A percentile compares a stretch with the other conserved stretches of the same genome.
phyloP scores from a whole-genome alignment of 768 basidiomycete genomes.

The Kwoniella newhampshirensis region DNA sequence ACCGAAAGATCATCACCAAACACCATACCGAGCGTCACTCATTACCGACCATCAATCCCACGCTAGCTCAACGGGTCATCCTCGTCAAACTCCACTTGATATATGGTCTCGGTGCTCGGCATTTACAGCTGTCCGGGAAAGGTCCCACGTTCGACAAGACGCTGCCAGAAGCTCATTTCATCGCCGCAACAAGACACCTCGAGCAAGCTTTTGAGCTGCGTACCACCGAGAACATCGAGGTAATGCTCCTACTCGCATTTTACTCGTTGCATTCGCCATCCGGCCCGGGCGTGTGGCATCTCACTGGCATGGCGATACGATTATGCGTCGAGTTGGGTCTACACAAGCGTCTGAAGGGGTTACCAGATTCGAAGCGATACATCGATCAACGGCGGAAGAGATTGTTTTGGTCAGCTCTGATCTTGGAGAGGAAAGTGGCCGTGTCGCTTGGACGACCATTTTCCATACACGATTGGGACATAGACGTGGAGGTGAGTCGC shows the following conservation, averaged over 20 bases:
- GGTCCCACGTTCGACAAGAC: background rate
- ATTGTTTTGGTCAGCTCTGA: slow-evolving; percentile 29
- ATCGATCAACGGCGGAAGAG: slow-evolving; percentile 21
- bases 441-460: slow-evolving; percentile 25
- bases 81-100: slow-evolving; percentile 6
- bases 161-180: slow-evolving; percentile 9
- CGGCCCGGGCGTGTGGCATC: slow-evolving; percentile 4
- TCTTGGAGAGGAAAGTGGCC: slow-evolving; percentile 25
- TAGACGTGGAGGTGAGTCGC: slow-evolving; percentile 25
- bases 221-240: slow-evolving; percentile 5
- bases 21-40: slow-evolving; percentile 1
- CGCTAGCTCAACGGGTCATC: background rate
- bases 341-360: background rate
- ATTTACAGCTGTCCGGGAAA: slow-evolving; percentile 2
- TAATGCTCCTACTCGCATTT: slow-evolving; percentile 4
- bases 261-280: slow-evolving; percentile 7
- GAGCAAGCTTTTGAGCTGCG: slow-evolving; percentile 5
- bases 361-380: background rate
- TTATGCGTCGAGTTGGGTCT: slow-evolving; percentile 8
- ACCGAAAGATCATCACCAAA: background rate
- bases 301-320: slow-evolving; percentile 7
- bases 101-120: slow-evolving; percentile 10
- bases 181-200: slow-evolving; percentile 4
- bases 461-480: slow-evolving; percentile 26
- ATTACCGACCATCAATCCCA: background rate